Conservation (phyloP, 2,329 filamentous ascomycete genomes). For the Plectosphaerella sp. region DNA sequence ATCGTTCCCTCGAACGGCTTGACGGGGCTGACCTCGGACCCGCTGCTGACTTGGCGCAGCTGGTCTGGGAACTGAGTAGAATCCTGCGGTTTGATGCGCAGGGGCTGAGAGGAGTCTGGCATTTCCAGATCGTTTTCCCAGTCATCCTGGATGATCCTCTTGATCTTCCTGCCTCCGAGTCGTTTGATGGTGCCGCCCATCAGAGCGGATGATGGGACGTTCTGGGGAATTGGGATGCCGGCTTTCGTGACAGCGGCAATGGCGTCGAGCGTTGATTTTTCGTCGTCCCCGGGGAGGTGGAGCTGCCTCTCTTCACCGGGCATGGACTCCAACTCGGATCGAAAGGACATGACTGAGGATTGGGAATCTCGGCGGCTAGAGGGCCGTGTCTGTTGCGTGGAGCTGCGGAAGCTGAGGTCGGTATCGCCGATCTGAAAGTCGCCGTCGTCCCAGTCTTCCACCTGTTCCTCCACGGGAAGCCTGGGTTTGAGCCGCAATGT, state of each 20-base stretch:
- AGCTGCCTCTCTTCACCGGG: constrained; percentile 84
- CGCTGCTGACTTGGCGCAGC: constrained; percentile 60
- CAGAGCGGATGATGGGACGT: constrained; percentile 83
- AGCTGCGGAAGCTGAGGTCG: constrained; percentile 51
- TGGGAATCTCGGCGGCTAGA: constrained; percentile 67
- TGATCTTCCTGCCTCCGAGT: constrained; percentile 70
- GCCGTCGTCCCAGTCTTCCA: constrained; percentile 79
- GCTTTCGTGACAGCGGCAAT: constrained; percentile 83
- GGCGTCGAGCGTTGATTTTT: constrained; percentile 76
- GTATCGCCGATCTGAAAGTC: constrained; percentile 68
- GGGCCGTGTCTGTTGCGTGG: constrained; percentile 32
- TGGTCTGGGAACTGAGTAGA: constrained; percentile 61
- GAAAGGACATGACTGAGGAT: constrained; percentile 77
- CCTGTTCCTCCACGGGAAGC: constrained; percentile 51
- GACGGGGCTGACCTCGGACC: constrained; percentile 50
- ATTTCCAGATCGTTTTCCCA: constrained; percentile 77
- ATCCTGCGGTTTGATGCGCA: constrained; percentile 63
- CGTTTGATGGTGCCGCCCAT: constrained; percentile 91
- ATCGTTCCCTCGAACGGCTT: constrained; percentile 27
- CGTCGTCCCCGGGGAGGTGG: constrained; percentile 78
- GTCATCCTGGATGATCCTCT: constrained; percentile 71
- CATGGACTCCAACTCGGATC: constrained; percentile 74
- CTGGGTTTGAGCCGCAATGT: constrained; percentile 48
- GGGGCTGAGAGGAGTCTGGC: constrained; percentile 50
- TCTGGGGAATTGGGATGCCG: constrained; percentile 84